Evolutionary conservation across 2,329 filamentous ascomycete genomes (phyloP).

Genomic region (Tolypocladium cylindrosporum): DNA sequence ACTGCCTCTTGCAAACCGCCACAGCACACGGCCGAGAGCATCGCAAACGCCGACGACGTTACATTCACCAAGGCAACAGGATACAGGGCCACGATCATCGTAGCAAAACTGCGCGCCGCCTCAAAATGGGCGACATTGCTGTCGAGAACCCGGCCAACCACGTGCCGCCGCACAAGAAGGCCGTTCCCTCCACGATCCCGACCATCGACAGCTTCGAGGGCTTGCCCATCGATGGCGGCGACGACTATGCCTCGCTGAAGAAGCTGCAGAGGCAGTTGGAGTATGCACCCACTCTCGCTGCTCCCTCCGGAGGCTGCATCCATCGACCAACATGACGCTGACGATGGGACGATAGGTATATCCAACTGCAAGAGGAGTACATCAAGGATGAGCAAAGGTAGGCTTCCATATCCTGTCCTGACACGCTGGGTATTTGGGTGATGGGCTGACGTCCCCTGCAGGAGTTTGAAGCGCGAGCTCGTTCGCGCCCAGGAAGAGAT

Average conservation of each 20-base stretch:
- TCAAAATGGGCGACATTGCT: constrained; percentile 73
- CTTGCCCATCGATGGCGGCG: constrained; percentile 66
- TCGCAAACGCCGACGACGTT: neutral
- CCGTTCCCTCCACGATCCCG: constrained; percentile 69
- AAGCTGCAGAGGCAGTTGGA: constrained; percentile 94
- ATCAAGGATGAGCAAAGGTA: constrained; percentile 99
- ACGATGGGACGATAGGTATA: constrained; percentile 49
- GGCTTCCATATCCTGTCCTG: constrained; percentile 2
- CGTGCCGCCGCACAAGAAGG: constrained; percentile 71
- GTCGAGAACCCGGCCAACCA: constrained; percentile 72
- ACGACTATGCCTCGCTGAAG: constrained; percentile 94
- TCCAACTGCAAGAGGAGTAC: constrained; percentile 97
- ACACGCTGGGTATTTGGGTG: neutral
- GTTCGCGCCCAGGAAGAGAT: constrained; percentile 98
- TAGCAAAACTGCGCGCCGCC: neutral
- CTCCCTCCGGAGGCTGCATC: constrained; percentile 8
- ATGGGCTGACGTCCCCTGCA: constrained; percentile 21
- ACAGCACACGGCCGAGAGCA: neutral
- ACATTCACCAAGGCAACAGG: neutral
- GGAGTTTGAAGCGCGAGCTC: constrained; percentile 92
- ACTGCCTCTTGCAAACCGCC: neutral
- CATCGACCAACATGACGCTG: neutral
- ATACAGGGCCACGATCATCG: neutral
- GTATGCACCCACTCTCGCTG: constrained; percentile 37
- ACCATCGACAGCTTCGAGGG: constrained; percentile 88